Conservation (phyloP, 768 basidiomycete species). For the Mrakia hoshinonis region DNA sequence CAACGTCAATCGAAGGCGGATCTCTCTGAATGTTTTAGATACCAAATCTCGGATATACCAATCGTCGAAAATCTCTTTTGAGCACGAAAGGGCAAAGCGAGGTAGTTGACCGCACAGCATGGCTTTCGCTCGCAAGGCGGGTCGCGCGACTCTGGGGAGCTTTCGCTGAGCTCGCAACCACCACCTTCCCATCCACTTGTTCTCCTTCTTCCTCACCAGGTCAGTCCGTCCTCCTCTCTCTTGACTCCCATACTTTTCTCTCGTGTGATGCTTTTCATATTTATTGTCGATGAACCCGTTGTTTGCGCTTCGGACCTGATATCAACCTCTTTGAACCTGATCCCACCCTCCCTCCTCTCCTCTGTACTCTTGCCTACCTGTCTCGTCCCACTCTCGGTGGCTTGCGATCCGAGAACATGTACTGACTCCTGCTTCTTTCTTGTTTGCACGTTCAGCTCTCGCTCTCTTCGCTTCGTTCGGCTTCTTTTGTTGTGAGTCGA, state of each 20-base stretch:
- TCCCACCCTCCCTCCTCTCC: neutral
- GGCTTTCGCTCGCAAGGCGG: too few relatives aligned
- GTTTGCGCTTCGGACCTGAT: constrained; percentile 44
- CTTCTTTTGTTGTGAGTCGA: neutral
- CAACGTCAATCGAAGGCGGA: too few relatives aligned
- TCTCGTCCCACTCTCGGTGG: neutral
- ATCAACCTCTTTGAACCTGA: constrained; percentile 47
- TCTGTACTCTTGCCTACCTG: neutral
- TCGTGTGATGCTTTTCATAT: constrained; percentile 50
- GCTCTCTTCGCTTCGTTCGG: neutral
- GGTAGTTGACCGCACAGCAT: too few relatives aligned
- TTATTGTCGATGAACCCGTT: constrained; percentile 60
- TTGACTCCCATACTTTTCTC: constrained; percentile 43
- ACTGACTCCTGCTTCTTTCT: neutral
- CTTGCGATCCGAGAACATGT: neutral
- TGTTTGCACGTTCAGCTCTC: neutral
- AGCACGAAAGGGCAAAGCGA: too few relatives aligned
- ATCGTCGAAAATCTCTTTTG: too few relatives aligned
- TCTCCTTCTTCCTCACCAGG: neutral
- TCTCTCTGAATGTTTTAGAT: too few relatives aligned
- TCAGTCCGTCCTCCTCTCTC: neutral
- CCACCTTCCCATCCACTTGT: neutral
- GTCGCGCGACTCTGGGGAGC: too few relatives aligned
- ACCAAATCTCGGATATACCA: too few relatives aligned
- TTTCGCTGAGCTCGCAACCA: neutral